Percentiles rank a stretch among this genome's conserved stretches.
Evolutionary conservation across 2,329 filamentous ascomycete genomes (phyloP).

Genomic region (Curvularia lunata): DNA sequence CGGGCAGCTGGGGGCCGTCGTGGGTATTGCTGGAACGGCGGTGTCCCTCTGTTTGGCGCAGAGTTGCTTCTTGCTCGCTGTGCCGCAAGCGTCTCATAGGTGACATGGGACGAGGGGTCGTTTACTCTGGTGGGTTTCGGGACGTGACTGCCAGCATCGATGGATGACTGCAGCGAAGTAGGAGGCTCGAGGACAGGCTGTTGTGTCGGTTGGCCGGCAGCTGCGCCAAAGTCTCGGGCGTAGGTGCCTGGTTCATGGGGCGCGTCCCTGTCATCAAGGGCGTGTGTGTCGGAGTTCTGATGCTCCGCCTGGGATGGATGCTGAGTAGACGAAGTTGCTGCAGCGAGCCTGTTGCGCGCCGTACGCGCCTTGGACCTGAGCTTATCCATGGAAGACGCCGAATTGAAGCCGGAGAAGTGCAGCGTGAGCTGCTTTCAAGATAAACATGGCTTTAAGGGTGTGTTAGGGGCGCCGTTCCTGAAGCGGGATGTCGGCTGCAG

Average conservation of each 20-base stretch:
- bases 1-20: slow-evolving; percentile 37
- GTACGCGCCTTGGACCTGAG: slow-evolving; percentile 43
- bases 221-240: slow-evolving; percentile 44
- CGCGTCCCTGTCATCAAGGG: slow-evolving; percentile 43
- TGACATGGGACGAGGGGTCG: slow-evolving; percentile 25
- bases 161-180: slow-evolving; percentile 45
- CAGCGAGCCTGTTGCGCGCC: slow-evolving; percentile 43
- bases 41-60: slow-evolving; percentile 26
- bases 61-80: slow-evolving; percentile 38
- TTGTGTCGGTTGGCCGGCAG: slow-evolving; percentile 22
- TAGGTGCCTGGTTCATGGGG: slow-evolving; percentile 36
- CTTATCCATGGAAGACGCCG: slow-evolving; percentile 39
- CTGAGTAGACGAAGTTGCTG: slow-evolving; percentile 37
- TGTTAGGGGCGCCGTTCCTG: slow-evolving; percentile 21
- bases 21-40: slow-evolving; percentile 28
- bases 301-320: slow-evolving; percentile 38
- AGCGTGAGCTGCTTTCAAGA: slow-evolving; percentile 20
- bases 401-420: slow-evolving; percentile 15
- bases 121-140: slow-evolving; percentile 34
- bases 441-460: slow-evolving; percentile 31
- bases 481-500: slow-evolving; percentile 21
- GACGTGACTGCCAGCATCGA: slow-evolving; percentile 43
- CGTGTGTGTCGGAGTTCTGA: too few relatives aligned
- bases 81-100: slow-evolving; percentile 25
- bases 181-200: slow-evolving; percentile 40